phyloP scores from a whole-genome alignment of 148 eudicot species.

The Rhododendron ferrugineum region DNA sequence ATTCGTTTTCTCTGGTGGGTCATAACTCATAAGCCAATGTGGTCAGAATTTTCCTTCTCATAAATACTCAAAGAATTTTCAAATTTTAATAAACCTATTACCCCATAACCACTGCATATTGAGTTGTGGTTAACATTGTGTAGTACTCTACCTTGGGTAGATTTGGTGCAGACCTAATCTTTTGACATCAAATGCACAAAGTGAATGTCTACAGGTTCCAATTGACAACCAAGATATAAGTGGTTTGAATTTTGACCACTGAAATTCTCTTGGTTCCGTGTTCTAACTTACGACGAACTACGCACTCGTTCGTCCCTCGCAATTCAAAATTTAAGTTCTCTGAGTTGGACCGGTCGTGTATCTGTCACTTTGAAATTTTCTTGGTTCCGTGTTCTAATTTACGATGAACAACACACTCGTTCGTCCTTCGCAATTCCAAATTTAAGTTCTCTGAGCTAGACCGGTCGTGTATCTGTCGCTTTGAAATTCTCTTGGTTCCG shows the following conservation, averaged over 20 bases:
- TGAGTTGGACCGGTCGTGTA: too few relatives aligned
- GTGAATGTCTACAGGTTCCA: not conserved
- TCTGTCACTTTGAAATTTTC: too few relatives aligned
- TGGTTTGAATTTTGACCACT: not conserved
- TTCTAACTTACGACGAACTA: not conserved
- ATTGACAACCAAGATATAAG: not conserved
- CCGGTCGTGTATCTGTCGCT: not conserved
- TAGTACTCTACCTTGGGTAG: not conserved
- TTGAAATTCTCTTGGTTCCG: too few relatives aligned
- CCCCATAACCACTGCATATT: not conserved
- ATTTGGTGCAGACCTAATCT: not conserved
- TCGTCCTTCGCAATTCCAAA: too few relatives aligned
- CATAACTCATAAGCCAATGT: slow-evolving; percentile 10
- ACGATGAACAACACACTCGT: too few relatives aligned
- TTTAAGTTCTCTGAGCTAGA: too few relatives aligned
- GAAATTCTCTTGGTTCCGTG: not conserved
- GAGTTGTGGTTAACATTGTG: not conserved
- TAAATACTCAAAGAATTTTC: not conserved
- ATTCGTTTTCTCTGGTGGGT: slow-evolving; percentile 18
- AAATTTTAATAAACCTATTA: too few relatives aligned
- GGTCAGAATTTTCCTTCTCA: slow-evolving; percentile 9
- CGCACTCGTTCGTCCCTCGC: not conserved
- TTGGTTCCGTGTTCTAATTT: too few relatives aligned
- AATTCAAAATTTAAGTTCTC: not conserved
- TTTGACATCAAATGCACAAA: not conserved